Evolutionary conservation across 768 basidiomycete species (phyloP).

Genomic region (Mycena metata): DNA sequence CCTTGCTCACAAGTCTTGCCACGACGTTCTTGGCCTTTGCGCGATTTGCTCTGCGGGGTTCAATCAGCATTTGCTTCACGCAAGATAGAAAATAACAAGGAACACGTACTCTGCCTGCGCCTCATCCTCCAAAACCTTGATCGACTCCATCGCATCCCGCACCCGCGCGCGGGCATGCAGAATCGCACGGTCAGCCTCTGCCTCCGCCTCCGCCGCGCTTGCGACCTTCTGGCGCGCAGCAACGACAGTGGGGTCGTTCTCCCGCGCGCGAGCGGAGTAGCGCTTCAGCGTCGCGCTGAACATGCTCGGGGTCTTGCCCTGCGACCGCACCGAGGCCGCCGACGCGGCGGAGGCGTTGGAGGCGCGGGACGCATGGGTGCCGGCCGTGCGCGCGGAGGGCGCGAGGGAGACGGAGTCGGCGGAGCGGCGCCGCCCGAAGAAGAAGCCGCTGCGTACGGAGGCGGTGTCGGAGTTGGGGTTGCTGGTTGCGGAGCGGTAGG

Average conservation of each 20-base stretch:
- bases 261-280: neutral
- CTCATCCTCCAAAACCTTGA: conserved; percentile 64
- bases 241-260: conserved; percentile 60
- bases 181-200: conserved; percentile 65
- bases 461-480: neutral
- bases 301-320: neutral
- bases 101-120: conserved; percentile 65
- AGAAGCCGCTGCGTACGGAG: conserved; percentile 26
- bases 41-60: conserved; percentile 56
- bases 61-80: conserved; percentile 9
- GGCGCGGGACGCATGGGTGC: neutral
- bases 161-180: conserved; percentile 60
- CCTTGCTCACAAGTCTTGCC: conserved; percentile 64
- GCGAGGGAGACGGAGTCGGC: neutral
- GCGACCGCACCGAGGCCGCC: neutral
- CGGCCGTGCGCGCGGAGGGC: neutral
- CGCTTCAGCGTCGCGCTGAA: neutral
- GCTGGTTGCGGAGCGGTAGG: conserved; percentile 29
- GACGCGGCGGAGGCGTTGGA: neutral
- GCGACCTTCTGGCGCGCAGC: conserved; percentile 64
- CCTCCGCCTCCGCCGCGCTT: conserved; percentile 65
- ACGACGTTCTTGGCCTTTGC: conserved; percentile 68
- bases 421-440: conserved; percentile 30
- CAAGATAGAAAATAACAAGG: conserved; percentile 1
- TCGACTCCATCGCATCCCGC: conserved; percentile 62